phyloP scores from a whole-genome alignment of 768 basidiomycete species.

The Coprinopsis cinerea region DNA sequence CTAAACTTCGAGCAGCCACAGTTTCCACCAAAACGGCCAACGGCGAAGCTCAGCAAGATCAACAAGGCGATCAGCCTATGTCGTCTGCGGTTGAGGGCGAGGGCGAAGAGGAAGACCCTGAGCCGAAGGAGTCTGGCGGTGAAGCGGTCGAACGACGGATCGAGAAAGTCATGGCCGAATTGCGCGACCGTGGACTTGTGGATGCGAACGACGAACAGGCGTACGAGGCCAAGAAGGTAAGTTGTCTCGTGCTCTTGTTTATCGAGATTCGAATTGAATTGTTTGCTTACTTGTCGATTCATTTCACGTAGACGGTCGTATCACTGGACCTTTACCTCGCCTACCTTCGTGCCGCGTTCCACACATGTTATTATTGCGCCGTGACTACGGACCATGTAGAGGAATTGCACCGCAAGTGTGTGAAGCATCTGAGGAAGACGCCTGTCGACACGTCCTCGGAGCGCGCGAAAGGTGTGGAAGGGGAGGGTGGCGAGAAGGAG shows the following conservation, averaged over 20 bases:
- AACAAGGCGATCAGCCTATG: constrained; percentile 21
- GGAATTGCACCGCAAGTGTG: constrained; percentile 91
- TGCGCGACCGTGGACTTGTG: constrained; percentile 58
- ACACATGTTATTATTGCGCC: constrained; percentile 98
- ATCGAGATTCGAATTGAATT: constrained; percentile 17
- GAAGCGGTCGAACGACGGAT: constrained; percentile 79
- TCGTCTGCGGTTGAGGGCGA: constrained; percentile 20
- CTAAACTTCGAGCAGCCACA: constrained; percentile 41
- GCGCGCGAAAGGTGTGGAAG: constrained; percentile 22
- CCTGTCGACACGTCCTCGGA: constrained; percentile 51
- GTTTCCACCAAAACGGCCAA: constrained; percentile 19
- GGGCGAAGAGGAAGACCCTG: constrained; percentile 49
- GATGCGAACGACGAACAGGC: constrained; percentile 59
- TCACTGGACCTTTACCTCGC: constrained; percentile 90
- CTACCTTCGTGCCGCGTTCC: constrained; percentile 87
- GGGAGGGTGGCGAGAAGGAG: constrained; percentile 31
- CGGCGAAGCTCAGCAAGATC: constrained; percentile 18
- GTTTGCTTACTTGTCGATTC: constrained; percentile 13
- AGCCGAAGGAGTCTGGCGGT: constrained; percentile 60
- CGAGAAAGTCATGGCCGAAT: constrained; percentile 66
- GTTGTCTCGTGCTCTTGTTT: constrained; percentile 10
- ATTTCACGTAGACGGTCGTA: constrained; percentile 53
- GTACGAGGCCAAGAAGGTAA: constrained; percentile 67
- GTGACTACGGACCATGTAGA: constrained; percentile 90
- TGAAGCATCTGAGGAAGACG: constrained; percentile 84